Conservation (phyloP, 1,139 yeast genomes). For the Petasospora rhodanensis region DNA sequence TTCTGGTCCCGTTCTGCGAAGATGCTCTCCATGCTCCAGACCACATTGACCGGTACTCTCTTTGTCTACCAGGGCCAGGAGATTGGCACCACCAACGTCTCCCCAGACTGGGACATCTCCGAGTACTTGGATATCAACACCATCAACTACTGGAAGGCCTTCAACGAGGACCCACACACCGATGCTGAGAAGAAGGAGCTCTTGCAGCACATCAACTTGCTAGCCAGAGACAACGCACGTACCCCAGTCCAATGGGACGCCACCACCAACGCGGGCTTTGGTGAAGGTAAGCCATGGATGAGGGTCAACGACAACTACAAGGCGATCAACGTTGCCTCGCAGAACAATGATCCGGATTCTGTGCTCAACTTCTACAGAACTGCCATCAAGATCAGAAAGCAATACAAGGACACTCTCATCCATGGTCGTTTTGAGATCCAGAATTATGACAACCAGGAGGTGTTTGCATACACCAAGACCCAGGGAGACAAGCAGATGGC, state of each 20-base stretch:
- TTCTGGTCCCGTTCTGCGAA: constrained; percentile 35
- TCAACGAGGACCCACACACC: constrained; percentile 32
- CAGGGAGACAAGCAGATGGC: constrained; percentile 30
- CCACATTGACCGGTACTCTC: constrained; percentile 50
- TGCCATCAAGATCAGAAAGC: constrained; percentile 42
- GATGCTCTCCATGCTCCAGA: constrained; percentile 42
- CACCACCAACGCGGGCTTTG: constrained; percentile 43
- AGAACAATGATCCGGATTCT: constrained; percentile 43
- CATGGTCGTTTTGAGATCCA: constrained; percentile 45
- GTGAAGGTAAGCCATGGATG: constrained; percentile 52
- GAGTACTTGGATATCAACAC: constrained; percentile 51
- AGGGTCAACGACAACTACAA: constrained; percentile 46
- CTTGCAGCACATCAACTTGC: constrained; percentile 33
- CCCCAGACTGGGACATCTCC: constrained; percentile 42
- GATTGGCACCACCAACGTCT: constrained; percentile 49
- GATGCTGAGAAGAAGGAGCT: constrained; percentile 30
- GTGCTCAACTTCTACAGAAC: constrained; percentile 43
- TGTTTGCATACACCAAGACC: constrained; percentile 39
- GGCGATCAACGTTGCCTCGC: constrained; percentile 45
- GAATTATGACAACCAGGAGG: constrained; percentile 36
- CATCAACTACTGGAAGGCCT: constrained; percentile 38
- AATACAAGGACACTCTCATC: constrained; percentile 39
- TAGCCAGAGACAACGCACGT: constrained; percentile 53
- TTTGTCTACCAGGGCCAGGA: constrained; percentile 61
- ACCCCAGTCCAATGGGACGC: constrained; percentile 58